These are phyloP conservation scores for Tarenaya hassleriana DNA, from an alignment of 345 rosid species.

Conservation along the genomic window DNA sequence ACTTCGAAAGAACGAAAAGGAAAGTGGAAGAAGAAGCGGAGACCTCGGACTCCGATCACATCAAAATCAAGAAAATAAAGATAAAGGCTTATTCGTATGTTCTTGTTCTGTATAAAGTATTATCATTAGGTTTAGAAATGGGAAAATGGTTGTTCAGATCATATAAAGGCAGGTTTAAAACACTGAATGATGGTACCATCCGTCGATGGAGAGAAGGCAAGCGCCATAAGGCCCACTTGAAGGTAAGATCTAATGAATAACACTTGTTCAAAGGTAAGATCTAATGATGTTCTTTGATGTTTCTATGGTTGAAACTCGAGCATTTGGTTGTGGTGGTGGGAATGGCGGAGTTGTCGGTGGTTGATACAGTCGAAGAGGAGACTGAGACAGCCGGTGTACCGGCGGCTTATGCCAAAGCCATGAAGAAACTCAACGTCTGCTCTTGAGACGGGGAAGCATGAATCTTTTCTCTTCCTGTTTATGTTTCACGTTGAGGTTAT, in stretches of 20 bases:
- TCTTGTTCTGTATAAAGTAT: constrained; percentile 5
- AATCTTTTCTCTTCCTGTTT: not conserved
- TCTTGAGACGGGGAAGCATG: constrained; percentile 24
- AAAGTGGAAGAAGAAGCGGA: constrained; percentile 48
- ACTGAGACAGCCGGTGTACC: constrained; percentile 83
- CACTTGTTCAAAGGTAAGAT: too few relatives aligned
- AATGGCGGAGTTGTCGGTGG: constrained; percentile 1
- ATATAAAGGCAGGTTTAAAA: constrained; percentile 65
- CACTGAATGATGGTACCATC: constrained; percentile 69
- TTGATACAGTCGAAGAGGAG: constrained; percentile 75
- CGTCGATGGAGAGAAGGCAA: constrained; percentile 96
- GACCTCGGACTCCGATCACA: constrained; percentile 73
- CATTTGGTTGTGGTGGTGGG: too few relatives aligned
- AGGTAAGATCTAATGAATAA: too few relatives aligned
- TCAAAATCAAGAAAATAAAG: constrained; percentile 79
- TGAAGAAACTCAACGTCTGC: constrained; percentile 76
- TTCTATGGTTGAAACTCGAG: too few relatives aligned
- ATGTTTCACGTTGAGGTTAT: not conserved
- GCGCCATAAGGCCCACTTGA: constrained; percentile 86
- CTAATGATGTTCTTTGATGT: too few relatives aligned
- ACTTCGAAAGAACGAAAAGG: constrained; percentile 72
- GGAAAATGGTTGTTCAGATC: constrained; percentile 42
- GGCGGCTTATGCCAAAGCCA: constrained; percentile 72
- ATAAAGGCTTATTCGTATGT: constrained; percentile 87
- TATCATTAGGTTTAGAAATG: not conserved